Percentiles rank a stretch among this genome's conserved stretches.
Evolutionary conservation across 1,284 basidiomycete species (phyloP).

Genomic region (Trichosporon asahii): DNA sequence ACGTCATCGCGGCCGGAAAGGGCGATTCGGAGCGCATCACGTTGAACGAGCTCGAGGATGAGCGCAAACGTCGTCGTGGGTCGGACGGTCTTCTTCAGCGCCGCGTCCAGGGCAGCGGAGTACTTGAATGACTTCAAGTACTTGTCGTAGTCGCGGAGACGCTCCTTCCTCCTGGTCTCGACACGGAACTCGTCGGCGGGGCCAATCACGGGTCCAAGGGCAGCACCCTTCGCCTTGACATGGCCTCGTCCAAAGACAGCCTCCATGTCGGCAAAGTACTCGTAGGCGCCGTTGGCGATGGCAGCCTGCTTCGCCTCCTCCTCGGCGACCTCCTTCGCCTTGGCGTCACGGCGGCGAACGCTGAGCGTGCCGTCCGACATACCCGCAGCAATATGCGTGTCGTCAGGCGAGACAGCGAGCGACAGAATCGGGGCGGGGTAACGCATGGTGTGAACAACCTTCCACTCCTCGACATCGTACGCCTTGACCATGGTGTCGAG

Average conservation of each 20-base stretch:
- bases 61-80: constrained; percentile 85
- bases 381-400: constrained; percentile 91
- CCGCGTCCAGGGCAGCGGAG: constrained; percentile 85
- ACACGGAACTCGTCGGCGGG: constrained; percentile 69
- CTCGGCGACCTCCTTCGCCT: constrained; percentile 60
- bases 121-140: constrained; percentile 92
- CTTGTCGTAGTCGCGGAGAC: constrained; percentile 82
- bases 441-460: constrained; percentile 97
- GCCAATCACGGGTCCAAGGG: constrained; percentile 53
- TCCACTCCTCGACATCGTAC: constrained; percentile 90
- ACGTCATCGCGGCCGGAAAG: constrained; percentile 90
- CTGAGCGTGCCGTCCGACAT: constrained; percentile 96
- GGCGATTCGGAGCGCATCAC: constrained; percentile 82
- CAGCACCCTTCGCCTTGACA: constrained; percentile 58
- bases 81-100: constrained; percentile 68
- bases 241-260: constrained; percentile 61
- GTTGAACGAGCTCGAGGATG: constrained; percentile 87
- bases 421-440: constrained; percentile 91
- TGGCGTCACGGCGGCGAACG: constrained; percentile 74
- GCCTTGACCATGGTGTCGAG: constrained; percentile 98
- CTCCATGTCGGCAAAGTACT: constrained; percentile 65
- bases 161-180: constrained; percentile 68
- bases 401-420: constrained; percentile 92
- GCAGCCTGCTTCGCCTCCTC: constrained; percentile 55
- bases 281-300: constrained; percentile 63